These are phyloP conservation scores for Pseudopyricularia cyperi DNA, from an alignment of 2,329 filamentous ascomycete genomes.

Conservation along the genomic window DNA sequence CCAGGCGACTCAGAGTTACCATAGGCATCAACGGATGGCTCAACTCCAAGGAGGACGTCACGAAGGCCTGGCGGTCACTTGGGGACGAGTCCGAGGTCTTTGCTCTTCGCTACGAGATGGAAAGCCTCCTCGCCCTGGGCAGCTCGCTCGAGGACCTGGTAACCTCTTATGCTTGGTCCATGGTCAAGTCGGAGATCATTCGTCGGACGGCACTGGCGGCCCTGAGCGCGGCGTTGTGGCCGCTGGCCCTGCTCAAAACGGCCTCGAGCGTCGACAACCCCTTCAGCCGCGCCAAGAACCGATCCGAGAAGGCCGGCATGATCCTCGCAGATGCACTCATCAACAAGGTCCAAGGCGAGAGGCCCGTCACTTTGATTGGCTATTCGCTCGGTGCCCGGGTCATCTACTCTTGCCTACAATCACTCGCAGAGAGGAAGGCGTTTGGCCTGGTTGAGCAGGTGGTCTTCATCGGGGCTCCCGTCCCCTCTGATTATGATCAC, in stretches of 20 bases:
- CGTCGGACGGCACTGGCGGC: constrained; percentile 58
- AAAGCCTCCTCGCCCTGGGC: constrained; percentile 63
- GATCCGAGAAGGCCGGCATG: constrained; percentile 67
- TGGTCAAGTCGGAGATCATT: constrained; percentile 62
- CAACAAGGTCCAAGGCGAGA: constrained; percentile 69
- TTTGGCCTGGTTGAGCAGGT: constrained; percentile 79
- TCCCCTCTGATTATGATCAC: constrained; percentile 55
- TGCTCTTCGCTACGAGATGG: constrained; percentile 71
- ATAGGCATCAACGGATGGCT: constrained; percentile 86
- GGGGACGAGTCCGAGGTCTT: constrained; percentile 65
- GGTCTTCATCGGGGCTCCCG: constrained; percentile 69
- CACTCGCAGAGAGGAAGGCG: constrained; percentile 61
- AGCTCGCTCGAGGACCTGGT: constrained; percentile 60
- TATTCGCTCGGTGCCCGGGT: constrained; percentile 73
- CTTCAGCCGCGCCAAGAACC: constrained; percentile 61
- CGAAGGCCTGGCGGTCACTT: constrained; percentile 67
- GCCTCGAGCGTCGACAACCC: constrained; percentile 67
- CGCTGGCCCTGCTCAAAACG: constrained; percentile 51
- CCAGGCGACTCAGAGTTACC: constrained; percentile 57
- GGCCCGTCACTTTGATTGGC: constrained; percentile 67
- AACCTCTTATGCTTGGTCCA: constrained; percentile 60
- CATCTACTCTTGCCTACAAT: constrained; percentile 70
- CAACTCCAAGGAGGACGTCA: constrained; percentile 58
- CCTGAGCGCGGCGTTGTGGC: constrained; percentile 57
- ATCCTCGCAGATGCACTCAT: constrained; percentile 74